Evolutionary conservation across 306 rosid species (phyloP), one percentile per base, ranked within the genome.

Genomic region (Glycyrrhiza uralensis): DNA sequence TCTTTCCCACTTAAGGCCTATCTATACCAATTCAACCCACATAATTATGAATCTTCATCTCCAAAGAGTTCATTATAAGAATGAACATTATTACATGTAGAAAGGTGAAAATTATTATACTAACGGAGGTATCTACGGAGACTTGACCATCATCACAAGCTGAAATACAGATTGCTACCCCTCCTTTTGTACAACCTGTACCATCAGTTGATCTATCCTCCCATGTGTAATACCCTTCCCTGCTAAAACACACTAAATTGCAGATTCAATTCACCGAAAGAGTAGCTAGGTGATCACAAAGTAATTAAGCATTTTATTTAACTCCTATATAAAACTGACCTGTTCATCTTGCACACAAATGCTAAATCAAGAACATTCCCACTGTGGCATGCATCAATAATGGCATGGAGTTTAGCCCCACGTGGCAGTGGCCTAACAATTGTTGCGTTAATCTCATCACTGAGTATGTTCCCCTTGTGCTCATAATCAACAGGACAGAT

Each of bases 401-500:
- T 76, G 71, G 91, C 88, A 41, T 87, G 91, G 15, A 87, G 88
- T 23, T 65, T 81, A 18, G 83, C 69, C 7, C 81, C 87, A n/a
- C 2, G 46, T 4, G 88, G 79, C 6, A 87, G 76, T 23, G 88
- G 84, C 69, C 81, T 74, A 13, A 87, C 83, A 18, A 87, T 78
- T 4, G 80, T 54, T n/a, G 76, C 46, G n/a, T 87, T 87, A 13
- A 87, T 77, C 30, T 77, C 85, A 35, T 81, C 83, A 19, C 81
- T 85, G 0, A 71, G 9, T 3, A 87, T 83, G 62, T 64, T 87
- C 47, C 91, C 91, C 4, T 54, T 44, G 0, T 64, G 20, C 61
- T 79, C 74, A 15, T 57, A 81, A 61, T 86, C 86, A 0, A 79
- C 64, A 11, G 91, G 88, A 62, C 88, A 86, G 3, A 86, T 11